Conservation (phyloP, 306 rosid genomes). For the Trichosanthes truncata region DNA sequence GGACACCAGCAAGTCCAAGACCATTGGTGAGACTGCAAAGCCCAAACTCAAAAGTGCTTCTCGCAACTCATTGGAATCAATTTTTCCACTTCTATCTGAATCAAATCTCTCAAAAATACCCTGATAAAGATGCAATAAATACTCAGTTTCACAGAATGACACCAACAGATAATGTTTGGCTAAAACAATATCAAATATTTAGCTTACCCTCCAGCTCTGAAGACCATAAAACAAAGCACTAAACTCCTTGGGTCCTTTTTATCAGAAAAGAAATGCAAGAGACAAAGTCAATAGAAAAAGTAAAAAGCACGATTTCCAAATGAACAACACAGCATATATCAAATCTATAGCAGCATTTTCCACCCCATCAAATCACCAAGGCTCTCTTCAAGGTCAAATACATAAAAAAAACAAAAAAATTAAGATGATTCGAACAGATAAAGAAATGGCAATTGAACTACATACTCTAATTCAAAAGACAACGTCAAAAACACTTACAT, state of each 20-base stretch:
- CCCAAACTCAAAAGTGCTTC: constrained; percentile 88
- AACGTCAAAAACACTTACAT: neutral
- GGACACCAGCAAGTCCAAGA: constrained; percentile 79
- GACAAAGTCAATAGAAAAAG: neutral
- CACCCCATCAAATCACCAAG: neutral
- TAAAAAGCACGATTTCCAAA: neutral
- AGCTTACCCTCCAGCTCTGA: constrained; percentile 84
- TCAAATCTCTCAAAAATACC: constrained; percentile 77
- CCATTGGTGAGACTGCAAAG: constrained; percentile 61
- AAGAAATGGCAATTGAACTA: neutral
- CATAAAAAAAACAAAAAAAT: neutral
- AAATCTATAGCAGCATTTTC: neutral
- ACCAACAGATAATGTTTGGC: neutral
- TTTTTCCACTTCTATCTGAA: constrained; percentile 83
- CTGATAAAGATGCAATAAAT: constrained; percentile 23
- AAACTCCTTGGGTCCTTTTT: constrained; percentile 92
- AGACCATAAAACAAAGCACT: constrained; percentile 77
- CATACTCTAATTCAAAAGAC: neutral
- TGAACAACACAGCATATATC: neutral
- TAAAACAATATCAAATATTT: neutral
- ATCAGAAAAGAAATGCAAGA: neutral
- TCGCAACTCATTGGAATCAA: constrained; percentile 61
- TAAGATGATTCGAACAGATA: neutral
- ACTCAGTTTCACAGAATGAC: neutral
- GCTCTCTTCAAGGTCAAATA: neutral